Percentiles rank a stretch among this genome's conserved stretches.
These are phyloP conservation scores for Mortierella hygrophila DNA, from an alignment of 192 early-diverging fungal genomes.

Conservation along the genomic window DNA sequence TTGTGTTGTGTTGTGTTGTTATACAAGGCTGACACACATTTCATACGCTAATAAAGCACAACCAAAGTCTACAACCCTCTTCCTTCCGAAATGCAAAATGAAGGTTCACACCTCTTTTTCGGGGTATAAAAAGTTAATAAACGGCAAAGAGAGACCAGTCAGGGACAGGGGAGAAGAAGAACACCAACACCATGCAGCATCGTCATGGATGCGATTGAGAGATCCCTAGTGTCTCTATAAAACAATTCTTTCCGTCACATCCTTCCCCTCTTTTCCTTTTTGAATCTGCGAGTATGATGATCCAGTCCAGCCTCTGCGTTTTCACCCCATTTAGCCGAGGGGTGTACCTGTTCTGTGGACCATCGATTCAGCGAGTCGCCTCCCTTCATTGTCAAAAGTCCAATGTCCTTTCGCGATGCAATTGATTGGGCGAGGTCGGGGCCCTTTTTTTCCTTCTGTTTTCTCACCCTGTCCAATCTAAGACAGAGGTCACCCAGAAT, in stretches of 20 bases:
- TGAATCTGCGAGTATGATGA: background rate
- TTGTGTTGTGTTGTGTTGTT: background rate
- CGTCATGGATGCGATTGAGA: background rate
- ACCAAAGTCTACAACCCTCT: background rate
- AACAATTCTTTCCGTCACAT: background rate
- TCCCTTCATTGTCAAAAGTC: background rate
- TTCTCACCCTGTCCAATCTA: background rate
- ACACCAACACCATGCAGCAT: background rate
- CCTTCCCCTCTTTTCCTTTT: background rate
- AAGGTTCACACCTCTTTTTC: background rate
- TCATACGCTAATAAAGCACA: background rate
- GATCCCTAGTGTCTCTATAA: background rate
- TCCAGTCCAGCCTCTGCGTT: background rate
- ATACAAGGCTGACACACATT: background rate
- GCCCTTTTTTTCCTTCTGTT: background rate
- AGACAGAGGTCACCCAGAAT: background rate
- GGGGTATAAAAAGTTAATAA: background rate
- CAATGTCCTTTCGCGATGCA: background rate
- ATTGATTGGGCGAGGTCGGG: background rate
- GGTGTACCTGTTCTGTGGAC: background rate
- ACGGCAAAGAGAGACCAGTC: background rate
- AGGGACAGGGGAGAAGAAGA: background rate
- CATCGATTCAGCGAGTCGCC: background rate
- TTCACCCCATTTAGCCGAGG: background rate
- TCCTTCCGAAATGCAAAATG: background rate